Percentiles rank a stretch among this genome's conserved stretches.
phyloP scores from a whole-genome alignment of 306 rosid genomes.

The Citrullus mucosospermus region DNA sequence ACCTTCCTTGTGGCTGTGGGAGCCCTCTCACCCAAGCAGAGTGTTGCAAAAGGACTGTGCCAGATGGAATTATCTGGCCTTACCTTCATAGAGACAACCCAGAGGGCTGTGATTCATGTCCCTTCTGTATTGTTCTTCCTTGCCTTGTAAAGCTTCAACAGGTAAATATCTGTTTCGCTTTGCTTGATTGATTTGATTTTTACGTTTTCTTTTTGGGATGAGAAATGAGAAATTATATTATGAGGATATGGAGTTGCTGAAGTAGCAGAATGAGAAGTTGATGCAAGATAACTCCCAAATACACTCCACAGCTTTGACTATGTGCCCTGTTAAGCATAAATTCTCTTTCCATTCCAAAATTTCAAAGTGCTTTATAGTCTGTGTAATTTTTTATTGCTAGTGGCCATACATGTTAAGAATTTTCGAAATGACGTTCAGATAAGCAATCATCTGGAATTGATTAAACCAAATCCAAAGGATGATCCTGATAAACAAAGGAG shows the following conservation, averaged over 20 bases:
- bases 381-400: neutral
- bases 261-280: neutral
- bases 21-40: conserved; percentile 88
- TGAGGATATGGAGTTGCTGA: neutral
- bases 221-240: neutral
- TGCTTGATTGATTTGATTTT: neutral
- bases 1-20: conserved; percentile 76
- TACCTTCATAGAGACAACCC: conserved; percentile 78
- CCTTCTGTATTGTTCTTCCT: conserved; percentile 89
- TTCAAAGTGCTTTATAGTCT: neutral
- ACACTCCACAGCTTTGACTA: neutral
- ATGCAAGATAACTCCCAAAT: neutral
- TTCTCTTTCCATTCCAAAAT: neutral
- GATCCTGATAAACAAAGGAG: conserved; percentile 67
- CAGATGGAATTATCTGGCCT: conserved; percentile 79
- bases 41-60: conserved; percentile 78
- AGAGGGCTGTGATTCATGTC: conserved; percentile 92
- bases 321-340: neutral
- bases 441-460: conserved; percentile 89
- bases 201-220: neutral
- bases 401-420: neutral
- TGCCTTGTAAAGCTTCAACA: conserved; percentile 96
- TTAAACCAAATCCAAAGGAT: conserved; percentile 79
- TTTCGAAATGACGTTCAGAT: conserved; percentile 26
- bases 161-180: conserved; percentile 24